Percentiles rank a stretch among this genome's conserved stretches.
These are phyloP conservation scores for Blepharisma undulans DNA, from an alignment of 169 alveolate genomes.

Conservation along the genomic window DNA sequence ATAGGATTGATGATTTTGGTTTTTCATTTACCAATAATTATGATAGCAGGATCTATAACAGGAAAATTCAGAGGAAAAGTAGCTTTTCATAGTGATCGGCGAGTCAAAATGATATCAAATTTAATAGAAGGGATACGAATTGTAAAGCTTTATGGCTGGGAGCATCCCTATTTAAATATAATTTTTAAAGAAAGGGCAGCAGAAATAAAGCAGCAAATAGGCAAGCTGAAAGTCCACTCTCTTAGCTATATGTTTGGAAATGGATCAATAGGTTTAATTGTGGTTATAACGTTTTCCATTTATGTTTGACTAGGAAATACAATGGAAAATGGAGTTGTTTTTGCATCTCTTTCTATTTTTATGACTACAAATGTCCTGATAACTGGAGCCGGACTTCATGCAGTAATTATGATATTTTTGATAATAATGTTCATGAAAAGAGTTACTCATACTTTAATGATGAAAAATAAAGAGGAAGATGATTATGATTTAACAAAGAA, in stretches of 20 bases:
- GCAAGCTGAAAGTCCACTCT: not conserved
- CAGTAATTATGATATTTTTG: not conserved
- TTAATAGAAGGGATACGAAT: slow-evolving; percentile 1
- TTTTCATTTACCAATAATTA: not conserved
- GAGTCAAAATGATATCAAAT: not conserved
- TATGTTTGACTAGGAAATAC: not conserved
- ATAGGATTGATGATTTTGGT: not conserved
- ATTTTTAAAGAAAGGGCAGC: not conserved
- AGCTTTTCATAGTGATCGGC: not conserved
- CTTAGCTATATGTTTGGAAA: not conserved
- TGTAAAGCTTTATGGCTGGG: slow-evolving; percentile 19
- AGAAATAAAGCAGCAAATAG: not conserved
- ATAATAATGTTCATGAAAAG: not conserved
- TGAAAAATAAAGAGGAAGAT: not conserved
- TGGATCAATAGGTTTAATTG: not conserved
- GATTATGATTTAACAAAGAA: not conserved
- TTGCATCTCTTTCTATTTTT: not conserved
- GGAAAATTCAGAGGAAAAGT: not conserved
- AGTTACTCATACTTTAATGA: not conserved
- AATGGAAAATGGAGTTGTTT: not conserved
- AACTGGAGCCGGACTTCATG: not conserved
- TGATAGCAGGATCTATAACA: not conserved
- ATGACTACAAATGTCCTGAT: not conserved
- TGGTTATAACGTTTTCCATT: not conserved
- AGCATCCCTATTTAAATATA: not conserved